Conservation (phyloP, 225 moss, liverwort and hornwort species). For the Physcomitrellopsis africana region DNA sequence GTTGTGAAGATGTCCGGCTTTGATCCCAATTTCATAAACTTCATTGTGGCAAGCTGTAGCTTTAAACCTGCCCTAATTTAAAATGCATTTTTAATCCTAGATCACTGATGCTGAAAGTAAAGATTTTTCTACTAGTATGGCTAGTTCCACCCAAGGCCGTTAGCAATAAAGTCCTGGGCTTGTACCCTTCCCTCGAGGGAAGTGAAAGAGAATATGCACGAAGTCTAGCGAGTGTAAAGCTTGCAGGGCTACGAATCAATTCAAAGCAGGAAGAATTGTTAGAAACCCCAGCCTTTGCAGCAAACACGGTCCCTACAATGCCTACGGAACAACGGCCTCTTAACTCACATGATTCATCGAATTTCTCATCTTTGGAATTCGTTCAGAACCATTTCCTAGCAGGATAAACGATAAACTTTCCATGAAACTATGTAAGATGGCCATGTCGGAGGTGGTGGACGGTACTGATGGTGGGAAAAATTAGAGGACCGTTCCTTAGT, state of each 20-base stretch:
- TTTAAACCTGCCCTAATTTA: constrained; percentile 37
- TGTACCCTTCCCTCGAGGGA: neutral
- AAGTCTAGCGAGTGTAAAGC: too few relatives aligned
- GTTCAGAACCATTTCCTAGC: neutral
- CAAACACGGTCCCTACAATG: neutral
- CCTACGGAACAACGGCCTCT: neutral
- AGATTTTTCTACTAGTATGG: neutral
- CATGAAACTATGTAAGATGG: constrained; percentile 4
- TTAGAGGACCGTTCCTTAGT: neutral
- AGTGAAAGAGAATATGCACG: neutral
- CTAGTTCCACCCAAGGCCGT: constrained; percentile 17
- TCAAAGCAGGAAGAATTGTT: too few relatives aligned
- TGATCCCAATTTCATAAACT: constrained; percentile 70
- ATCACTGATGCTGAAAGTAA: constrained; percentile 18
- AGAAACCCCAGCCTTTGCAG: neutral
- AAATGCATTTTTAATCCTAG: constrained; percentile 36
- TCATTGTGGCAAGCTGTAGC: constrained; percentile 46
- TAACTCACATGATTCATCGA: neutral
- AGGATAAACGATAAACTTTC: neutral
- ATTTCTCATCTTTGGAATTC: constrained; percentile 10
- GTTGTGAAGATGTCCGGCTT: constrained; percentile 56
- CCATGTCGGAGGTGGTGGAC: constrained; percentile 1
- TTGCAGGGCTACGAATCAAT: too few relatives aligned
- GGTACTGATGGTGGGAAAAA: constrained; percentile 19
- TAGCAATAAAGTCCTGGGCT: constrained; percentile 16